Base-by-base conservation (phyloP, 2,329 filamentous ascomycete species). In the Apiospora sp. region DNA sequence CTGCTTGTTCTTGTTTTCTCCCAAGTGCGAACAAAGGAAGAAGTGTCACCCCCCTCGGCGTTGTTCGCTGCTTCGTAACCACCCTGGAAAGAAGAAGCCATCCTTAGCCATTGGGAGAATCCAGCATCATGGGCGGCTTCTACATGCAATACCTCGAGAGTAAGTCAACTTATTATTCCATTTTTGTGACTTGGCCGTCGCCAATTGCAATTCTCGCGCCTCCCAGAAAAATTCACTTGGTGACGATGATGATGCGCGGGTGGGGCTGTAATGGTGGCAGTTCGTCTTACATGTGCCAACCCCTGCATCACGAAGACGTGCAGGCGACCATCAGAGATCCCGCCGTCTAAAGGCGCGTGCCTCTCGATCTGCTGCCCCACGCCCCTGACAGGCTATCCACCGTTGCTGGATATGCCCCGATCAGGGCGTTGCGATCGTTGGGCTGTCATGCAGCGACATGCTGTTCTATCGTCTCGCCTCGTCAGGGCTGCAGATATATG, bases 141-240 rank as follows among this genome's bases (percentile, higher is more conserved):
- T 92, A 92, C 80, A 92, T 92, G 87, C 91, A 93, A 79, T 93
- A 93, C 81, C 86, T 93, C 76, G 90, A 92, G 81, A 93, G 92
- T 93, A 91, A 90, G 91, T 92, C 77, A 68, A 78, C 74, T 75
- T 58, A 24, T 72, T 74, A 72, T 54, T 73, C 77, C 75, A 46
- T 75, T 75, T 72, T 75, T 72, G 71, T 70, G 68, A 71, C 61
- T 75, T 67, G 68, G 41, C 68, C 34, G 72, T 48, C 46, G 41
- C 49, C 68, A 72, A 64, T 61, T 68, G 70, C 71, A 70, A 71
- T 74, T 51, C 58, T 44, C 67, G 70, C 71, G 71, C 70, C 67
- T 43, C 69, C 74, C 54, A 70, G 70, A 67, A 72, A 73, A 78
- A 76, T 75, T 77, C 19, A 75, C 78, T 80, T 78, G 76, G 76